Conservation (phyloP, 2,329 filamentous ascomycete genomes). For the Claviceps purpurea region DNA sequence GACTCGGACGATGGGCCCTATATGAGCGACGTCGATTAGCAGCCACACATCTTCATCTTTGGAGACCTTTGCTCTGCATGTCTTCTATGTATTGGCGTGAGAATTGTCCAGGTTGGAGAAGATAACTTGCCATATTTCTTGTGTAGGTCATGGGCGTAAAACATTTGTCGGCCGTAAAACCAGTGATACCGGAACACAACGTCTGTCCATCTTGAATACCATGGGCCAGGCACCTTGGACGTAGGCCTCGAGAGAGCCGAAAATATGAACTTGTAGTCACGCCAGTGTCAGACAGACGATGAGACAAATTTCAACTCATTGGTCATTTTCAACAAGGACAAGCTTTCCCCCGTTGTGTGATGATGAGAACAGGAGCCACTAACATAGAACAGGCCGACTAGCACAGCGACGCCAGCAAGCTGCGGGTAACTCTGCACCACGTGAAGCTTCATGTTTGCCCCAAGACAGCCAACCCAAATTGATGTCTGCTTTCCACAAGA, state of each 20-base stretch:
- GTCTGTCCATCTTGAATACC: slow-evolving; percentile 13
- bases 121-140: slow-evolving; percentile 11
- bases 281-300: neutral
- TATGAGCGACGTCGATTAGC: neutral
- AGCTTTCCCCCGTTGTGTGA: neutral
- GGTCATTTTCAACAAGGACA: neutral
- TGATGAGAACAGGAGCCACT: neutral
- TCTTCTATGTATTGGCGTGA: too few species aligned
- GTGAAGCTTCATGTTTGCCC: neutral
- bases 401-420: neutral
- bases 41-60: neutral
- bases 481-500: too few species aligned
- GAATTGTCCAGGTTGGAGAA: too few species aligned
- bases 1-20: slow-evolving; percentile 14
- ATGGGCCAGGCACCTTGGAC: slow-evolving; percentile 13
- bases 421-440: neutral
- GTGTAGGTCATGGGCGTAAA: slow-evolving; percentile 13
- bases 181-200: slow-evolving; percentile 9
- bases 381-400: neutral
- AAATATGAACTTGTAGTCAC: neutral
- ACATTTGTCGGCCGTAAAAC: slow-evolving; percentile 6
- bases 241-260: slow-evolving; percentile 2
- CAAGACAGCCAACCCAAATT: neutral
- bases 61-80: too few species aligned
- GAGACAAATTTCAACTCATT: neutral